A percentile compares a stretch with the other conserved stretches of the same genome.
phyloP scores from a whole-genome alignment of 1,139 yeast species.

The Chernovozyma sophiae-reginae region DNA sequence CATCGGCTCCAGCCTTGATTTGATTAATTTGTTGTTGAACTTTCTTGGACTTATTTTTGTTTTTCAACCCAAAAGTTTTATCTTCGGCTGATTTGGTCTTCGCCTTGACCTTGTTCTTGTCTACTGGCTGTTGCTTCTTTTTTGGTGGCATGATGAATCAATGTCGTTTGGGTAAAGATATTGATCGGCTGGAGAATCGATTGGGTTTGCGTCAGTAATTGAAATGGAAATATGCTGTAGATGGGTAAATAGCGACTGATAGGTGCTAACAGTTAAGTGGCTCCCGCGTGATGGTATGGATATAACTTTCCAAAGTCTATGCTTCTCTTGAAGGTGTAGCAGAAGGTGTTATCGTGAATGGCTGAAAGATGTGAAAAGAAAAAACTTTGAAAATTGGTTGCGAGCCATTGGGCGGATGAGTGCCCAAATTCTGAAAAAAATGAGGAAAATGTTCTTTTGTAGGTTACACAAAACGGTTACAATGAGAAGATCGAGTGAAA shows the following conservation, averaged over 20 bases:
- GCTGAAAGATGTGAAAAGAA: constrained; percentile 1
- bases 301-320: too few relatives aligned
- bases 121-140: constrained; percentile 54
- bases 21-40: constrained; percentile 86
- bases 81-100: constrained; percentile 73
- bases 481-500: too few relatives aligned
- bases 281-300: too few relatives aligned
- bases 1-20: constrained; percentile 61
- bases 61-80: constrained; percentile 91
- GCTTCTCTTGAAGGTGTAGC: too few relatives aligned
- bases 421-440: neutral
- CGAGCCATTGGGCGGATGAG: neutral
- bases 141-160: constrained; percentile 61
- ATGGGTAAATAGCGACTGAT: neutral
- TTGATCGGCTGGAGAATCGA: too few relatives aligned
- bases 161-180: too few relatives aligned
- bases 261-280: too few relatives aligned
- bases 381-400: neutral
- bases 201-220: neutral
- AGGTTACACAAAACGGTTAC: too few relatives aligned
- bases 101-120: constrained; percentile 62
- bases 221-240: constrained; percentile 1
- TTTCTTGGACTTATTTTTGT: constrained; percentile 87
- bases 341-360: too few relatives aligned
- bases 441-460: too few relatives aligned